These are phyloP conservation scores for Trichoderma sp. DNA, from an alignment of 2,329 filamentous ascomycete species.

Conservation along the genomic window DNA sequence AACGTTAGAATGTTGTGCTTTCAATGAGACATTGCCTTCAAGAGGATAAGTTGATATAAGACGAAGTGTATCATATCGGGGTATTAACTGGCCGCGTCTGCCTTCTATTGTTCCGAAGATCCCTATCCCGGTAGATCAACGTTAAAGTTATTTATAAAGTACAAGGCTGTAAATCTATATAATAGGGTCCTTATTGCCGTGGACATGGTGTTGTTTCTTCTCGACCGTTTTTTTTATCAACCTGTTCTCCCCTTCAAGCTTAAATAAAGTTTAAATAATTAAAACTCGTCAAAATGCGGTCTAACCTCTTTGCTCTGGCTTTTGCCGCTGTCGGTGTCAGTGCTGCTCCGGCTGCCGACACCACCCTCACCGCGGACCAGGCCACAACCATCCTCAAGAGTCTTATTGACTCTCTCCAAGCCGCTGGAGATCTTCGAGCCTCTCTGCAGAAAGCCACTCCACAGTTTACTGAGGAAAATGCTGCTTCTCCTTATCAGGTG, in stretches of 20 bases:
- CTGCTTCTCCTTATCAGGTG: neutral
- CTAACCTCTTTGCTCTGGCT: neutral
- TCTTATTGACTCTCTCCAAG: neutral
- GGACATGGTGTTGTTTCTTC: neutral
- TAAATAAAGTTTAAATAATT: too few relatives aligned
- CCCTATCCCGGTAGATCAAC: neutral
- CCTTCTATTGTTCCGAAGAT: neutral
- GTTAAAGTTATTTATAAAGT: neutral
- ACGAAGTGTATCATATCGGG: neutral
- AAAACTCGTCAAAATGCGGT: neutral
- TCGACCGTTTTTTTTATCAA: neutral
- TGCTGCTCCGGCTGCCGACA: neutral
- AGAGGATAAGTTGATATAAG: too few relatives aligned
- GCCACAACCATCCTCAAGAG: neutral
- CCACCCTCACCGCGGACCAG: neutral
- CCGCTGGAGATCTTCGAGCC: neutral
- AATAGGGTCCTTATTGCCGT: neutral
- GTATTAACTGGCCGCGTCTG: neutral
- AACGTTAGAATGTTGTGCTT: neutral
- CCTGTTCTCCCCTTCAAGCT: neutral
- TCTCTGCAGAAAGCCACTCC: neutral
- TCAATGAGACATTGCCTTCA: neutral
- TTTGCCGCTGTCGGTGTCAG: neutral
- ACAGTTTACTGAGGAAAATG: neutral
- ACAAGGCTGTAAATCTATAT: neutral